Base-by-base conservation (phyloP, 805 yeast species). In the Jamesozyma piceae region DNA sequence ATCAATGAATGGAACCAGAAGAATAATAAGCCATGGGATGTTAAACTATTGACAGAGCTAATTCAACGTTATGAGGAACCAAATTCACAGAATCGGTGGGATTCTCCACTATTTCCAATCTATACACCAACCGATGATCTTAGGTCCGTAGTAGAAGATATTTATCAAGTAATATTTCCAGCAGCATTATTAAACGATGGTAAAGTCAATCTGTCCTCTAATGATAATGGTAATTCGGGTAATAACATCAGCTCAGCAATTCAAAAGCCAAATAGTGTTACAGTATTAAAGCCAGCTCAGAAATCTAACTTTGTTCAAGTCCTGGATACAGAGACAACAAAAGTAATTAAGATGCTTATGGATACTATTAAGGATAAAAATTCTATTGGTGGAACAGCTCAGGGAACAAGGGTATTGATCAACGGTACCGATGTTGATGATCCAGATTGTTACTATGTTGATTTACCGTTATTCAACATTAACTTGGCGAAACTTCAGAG, bases 11-110 rank as follows among this genome's bases (percentile, higher is more conserved):
- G 89, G 83, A 86, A 86, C 58, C 30, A 44, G 1, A 27, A 42
- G 5, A 50, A 42, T 33, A 49, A 1, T 26, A 43, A 4, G 47
- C 60, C 65, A 13, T 88, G 95, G 95, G 80, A 77, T 36, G 70
- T 67, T 1, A 78, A 75, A 28, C 62, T 86, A 22, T 66, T 88
- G 32, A 71, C 71, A 14, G 89, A 82, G 41, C 66, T 90, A 44
- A 73, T 77, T 3, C 83, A 88, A 77, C 64, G 98, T 45, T 92
- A 80, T 57, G 98, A 92, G 63, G 98, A 92, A 59, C 98, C 98
- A 0, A 82, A 86, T 57, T 78, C 79, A 27, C 75, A 76, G 54
- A 76, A 81, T 22, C 67, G 96, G 46, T 92, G 98, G 98, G 98
- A 92, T 57, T 78, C 95, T 3, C 98, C 98, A 5, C 65, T 90